Base-by-base conservation (phyloP, 305 asterid genomes). In the Fraxinus greggii region DNA sequence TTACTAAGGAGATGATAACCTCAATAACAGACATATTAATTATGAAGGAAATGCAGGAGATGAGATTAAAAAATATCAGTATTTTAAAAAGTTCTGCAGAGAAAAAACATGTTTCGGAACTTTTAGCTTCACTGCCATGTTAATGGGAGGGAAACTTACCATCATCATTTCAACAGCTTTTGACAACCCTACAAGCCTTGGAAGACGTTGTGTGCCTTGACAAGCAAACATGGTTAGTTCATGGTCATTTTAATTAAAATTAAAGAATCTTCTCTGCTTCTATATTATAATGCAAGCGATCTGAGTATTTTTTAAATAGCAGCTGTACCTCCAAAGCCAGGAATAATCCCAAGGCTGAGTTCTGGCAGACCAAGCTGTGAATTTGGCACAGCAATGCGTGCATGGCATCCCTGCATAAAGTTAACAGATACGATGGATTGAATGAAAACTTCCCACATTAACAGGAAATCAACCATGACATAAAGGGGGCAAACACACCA, bases 151-250 rank as follows among this genome's bases (percentile, higher is more conserved):
- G 54, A 80, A 80, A 86, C 93, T 80, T 90, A 96, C 99, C 98
- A 96, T 89, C 92, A 96, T 91, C 80, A 93, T 88, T 29, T 90
- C 97, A 87, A 96, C 83, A 78, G 98, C 97, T 86, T 94, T 92
- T 63, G 95, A 88, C 85, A 96, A 87, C 79, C 99, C 99, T 72
- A 93, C 88, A 59, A 96, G 95, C 89, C 98, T 91, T 59, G 99
- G 99, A 85, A 96, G 97, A 83, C 94, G 97, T 82, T 94, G 98
- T 77, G 99, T 96, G 59, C 99, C 99, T 96, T 82, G 80, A 86
- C 81, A 61, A 77, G 83, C 35, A 88, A 76, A 77, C 84, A 73
- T 70, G 65, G 54, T 61, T 72, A 80, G 75, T 61, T 76, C 75
- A 67, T 72, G 63, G 83, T 81, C 72, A 56, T 67, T 45, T 81